phyloP scores from a whole-genome alignment of 768 basidiomycete genomes.

The Amanita polypyramis region DNA sequence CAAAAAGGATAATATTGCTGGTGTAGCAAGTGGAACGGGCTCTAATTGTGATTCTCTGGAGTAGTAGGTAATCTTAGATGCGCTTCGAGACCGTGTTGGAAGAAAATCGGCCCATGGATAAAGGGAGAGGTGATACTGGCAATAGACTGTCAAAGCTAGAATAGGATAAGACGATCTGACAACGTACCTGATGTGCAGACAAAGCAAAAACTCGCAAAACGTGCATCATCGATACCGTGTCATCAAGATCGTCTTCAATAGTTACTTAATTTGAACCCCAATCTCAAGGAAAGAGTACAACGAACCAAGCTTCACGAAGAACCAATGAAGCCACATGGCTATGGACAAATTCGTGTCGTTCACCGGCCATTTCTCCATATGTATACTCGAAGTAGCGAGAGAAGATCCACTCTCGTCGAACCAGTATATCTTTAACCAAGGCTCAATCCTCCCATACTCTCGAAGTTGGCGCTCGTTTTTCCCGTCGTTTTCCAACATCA shows the following conservation, averaged over 20 bases:
- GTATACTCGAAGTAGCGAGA: constrained; percentile 28
- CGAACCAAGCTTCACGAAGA: constrained; percentile 53
- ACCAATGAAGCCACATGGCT: constrained; percentile 78
- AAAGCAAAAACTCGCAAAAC: constrained; percentile 54
- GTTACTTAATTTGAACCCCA: not conserved
- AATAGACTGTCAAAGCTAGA: constrained; percentile 7
- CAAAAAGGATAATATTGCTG: constrained; percentile 65
- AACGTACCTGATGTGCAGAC: constrained; percentile 47
- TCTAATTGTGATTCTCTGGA: constrained; percentile 33
- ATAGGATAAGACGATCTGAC: constrained; percentile 4
- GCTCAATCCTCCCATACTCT: constrained; percentile 52
- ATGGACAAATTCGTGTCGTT: constrained; percentile 42
- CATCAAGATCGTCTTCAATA: constrained; percentile 34
- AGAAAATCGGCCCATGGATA: constrained; percentile 51
- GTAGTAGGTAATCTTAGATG: constrained; percentile 29
- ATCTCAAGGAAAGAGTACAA: not conserved
- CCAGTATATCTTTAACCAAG: constrained; percentile 61
- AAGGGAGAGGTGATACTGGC: constrained; percentile 50
- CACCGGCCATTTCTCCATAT: constrained; percentile 44
- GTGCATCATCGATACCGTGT: constrained; percentile 34
- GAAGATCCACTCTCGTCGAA: constrained; percentile 52
- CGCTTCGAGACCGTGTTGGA: constrained; percentile 19
- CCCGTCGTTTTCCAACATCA: constrained; percentile 77
- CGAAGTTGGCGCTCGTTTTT: constrained; percentile 62
- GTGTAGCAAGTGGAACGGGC: constrained; percentile 54